A percentile compares a stretch with the other conserved stretches of the same genome.
phyloP scores from a whole-genome alignment of 2,329 filamentous ascomycete species.

The Botryotinia convoluta region DNA sequence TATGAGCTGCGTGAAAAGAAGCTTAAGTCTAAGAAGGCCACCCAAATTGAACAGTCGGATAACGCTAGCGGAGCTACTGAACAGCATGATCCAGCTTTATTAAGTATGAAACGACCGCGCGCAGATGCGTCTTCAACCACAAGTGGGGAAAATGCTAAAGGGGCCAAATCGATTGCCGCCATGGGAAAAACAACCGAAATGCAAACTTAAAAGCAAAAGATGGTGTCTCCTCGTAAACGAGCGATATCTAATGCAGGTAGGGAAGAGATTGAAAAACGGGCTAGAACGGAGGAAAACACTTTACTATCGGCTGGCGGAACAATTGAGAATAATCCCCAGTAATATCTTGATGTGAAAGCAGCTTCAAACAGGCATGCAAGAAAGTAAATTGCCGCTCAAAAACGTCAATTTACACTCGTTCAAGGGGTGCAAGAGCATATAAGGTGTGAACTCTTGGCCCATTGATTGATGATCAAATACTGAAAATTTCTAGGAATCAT shows the following conservation, averaged over 20 bases:
- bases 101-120: neutral
- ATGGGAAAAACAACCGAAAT: neutral
- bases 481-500: neutral
- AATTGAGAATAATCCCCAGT: neutral
- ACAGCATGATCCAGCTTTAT: neutral
- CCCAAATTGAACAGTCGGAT: neutral
- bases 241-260: neutral
- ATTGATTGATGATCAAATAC: neutral
- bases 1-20: neutral
- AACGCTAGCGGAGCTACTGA: neutral
- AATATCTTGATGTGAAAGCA: fast-evolving
- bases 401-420: neutral
- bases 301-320: fast-evolving
- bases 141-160: neutral
- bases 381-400: neutral
- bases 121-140: neutral
- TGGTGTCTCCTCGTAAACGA: neutral
- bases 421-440: neutral
- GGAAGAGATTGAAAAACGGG: neutral
- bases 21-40: neutral
- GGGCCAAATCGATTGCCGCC: neutral
- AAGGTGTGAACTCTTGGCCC: neutral
- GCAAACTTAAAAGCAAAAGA: neutral
- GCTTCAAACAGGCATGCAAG: neutral
- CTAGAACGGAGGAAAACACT: neutral